Evolutionary conservation across 164 flowering plant genomes (phyloP).

Genomic region (Sedum album): DNA sequence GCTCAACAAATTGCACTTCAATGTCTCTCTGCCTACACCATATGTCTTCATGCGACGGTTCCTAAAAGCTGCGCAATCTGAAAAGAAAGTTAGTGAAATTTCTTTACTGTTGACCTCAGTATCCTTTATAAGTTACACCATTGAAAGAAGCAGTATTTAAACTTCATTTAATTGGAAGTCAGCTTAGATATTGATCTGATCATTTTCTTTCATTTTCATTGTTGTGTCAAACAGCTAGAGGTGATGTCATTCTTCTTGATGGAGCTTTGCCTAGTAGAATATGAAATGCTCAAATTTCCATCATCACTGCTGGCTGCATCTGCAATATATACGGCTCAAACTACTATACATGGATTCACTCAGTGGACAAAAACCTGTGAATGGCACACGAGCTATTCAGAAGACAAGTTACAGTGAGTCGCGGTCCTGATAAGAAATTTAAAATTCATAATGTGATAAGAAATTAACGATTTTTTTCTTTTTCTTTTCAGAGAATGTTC

Average conservation of each 20-base stretch:
- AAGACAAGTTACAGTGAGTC: conserved; percentile 42
- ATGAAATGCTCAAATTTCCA: conserved; percentile 50
- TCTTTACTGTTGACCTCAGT: neutral
- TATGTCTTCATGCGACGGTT: conserved; percentile 50
- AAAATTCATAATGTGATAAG: no score
- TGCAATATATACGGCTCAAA: conserved; percentile 44
- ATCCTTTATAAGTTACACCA: no score
- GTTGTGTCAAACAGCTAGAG: conserved; percentile 19
- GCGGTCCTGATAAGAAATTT: neutral
- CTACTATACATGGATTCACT: conserved; percentile 26
- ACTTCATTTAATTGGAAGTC: neutral
- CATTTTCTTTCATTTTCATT: neutral
- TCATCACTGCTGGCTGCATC: conserved; percentile 51
- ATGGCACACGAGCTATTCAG: conserved; percentile 36
- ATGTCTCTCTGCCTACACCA: conserved; percentile 54
- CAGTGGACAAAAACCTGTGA: conserved; percentile 47
- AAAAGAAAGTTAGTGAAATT: conserved; percentile 29
- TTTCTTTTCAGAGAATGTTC: conserved; percentile 40
- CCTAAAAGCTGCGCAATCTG: conserved; percentile 64
- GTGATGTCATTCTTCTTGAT: conserved; percentile 35
- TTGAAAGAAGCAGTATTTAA: no score
- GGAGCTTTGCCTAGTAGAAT: conserved; percentile 51
- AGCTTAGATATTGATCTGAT: neutral
- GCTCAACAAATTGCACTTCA: conserved; percentile 51
- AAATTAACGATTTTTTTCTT: neutral